Conservation (phyloP, 441 rosid genomes). For the Cnidoscolus chayamansa region DNA sequence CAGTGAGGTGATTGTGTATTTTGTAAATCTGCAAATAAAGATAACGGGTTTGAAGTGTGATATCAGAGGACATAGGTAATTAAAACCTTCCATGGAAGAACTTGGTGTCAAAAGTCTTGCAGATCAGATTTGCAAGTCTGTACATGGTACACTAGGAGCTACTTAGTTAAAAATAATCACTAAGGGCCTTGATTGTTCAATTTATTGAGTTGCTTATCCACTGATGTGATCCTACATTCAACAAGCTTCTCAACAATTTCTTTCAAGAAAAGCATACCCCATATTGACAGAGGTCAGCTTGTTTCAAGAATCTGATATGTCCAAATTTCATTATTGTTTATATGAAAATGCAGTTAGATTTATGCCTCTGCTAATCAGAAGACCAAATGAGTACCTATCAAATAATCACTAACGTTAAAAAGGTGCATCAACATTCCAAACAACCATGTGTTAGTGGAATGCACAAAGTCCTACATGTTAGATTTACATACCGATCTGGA, state of each 20-base stretch:
- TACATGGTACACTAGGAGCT: no score
- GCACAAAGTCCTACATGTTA: not conserved
- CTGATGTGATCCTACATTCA: no score
- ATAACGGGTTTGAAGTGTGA: not conserved
- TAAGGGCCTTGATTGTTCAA: no score
- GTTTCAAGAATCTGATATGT: no score
- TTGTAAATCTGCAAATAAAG: constrained; percentile 58
- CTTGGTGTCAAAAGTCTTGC: no score
- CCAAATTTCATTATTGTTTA: not conserved
- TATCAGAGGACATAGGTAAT: not conserved
- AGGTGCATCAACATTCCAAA: not conserved
- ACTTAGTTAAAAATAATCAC: no score
- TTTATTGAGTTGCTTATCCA: no score
- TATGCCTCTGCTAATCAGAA: constrained; percentile 6
- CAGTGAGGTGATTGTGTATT: constrained; percentile 77
- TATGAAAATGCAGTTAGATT: constrained; percentile 3
- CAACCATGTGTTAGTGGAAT: not conserved
- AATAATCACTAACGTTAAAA: not conserved
- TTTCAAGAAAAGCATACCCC: no score
- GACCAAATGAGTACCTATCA: not conserved
- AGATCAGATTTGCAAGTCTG: no score
- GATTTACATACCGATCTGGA: constrained; percentile 69
- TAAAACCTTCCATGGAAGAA: not conserved
- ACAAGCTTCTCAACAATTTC: no score
- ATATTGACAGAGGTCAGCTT: no score